Evolutionary conservation across 345 rosid genomes (phyloP).

Genomic region (Linum trigynum): DNA sequence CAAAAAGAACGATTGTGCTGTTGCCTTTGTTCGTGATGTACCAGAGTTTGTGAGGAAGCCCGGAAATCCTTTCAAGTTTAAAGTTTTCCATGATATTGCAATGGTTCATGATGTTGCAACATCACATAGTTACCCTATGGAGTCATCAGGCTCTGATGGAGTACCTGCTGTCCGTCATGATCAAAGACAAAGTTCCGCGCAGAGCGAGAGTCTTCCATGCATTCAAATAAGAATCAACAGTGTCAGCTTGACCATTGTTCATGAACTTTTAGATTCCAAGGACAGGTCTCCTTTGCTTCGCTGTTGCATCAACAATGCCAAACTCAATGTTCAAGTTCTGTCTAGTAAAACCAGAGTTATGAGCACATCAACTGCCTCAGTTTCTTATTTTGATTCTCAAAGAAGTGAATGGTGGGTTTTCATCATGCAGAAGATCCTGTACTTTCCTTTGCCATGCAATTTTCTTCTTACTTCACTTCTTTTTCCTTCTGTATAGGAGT

Average conservation of each 20-base stretch:
- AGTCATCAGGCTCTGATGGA: slow-evolving; percentile 17
- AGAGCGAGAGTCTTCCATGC: slow-evolving; percentile 38
- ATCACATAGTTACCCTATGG: slow-evolving; percentile 18
- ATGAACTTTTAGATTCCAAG: slow-evolving; percentile 60
- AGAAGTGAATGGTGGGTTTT: slow-evolving; percentile 57
- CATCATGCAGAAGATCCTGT: background rate
- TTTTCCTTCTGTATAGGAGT: slow-evolving; percentile 40
- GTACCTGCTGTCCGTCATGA: slow-evolving; percentile 21
- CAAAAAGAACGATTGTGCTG: slow-evolving; percentile 67
- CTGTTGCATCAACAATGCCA: slow-evolving; percentile 39
- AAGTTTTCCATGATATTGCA: slow-evolving; percentile 42
- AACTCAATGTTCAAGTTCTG: slow-evolving; percentile 48
- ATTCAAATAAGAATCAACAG: slow-evolving; percentile 43
- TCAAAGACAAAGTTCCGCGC: slow-evolving; percentile 31
- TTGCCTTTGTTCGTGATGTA: slow-evolving; percentile 64
- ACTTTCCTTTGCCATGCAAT: background rate
- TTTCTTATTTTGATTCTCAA: slow-evolving; percentile 62
- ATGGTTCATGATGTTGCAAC: slow-evolving; percentile 22
- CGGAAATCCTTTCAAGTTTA: slow-evolving; percentile 87
- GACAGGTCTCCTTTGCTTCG: slow-evolving; percentile 65
- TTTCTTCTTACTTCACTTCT: slow-evolving; percentile 13
- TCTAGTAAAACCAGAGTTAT: slow-evolving; percentile 59
- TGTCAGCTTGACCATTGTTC: slow-evolving; percentile 55
- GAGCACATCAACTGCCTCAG: slow-evolving; percentile 33
- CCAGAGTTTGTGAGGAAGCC: slow-evolving; percentile 87